Percentiles rank a stretch among this genome's conserved stretches.
Evolutionary conservation across 2,329 filamentous ascomycete genomes (phyloP).

Genomic region (Ophiosphaerella narmari): DNA sequence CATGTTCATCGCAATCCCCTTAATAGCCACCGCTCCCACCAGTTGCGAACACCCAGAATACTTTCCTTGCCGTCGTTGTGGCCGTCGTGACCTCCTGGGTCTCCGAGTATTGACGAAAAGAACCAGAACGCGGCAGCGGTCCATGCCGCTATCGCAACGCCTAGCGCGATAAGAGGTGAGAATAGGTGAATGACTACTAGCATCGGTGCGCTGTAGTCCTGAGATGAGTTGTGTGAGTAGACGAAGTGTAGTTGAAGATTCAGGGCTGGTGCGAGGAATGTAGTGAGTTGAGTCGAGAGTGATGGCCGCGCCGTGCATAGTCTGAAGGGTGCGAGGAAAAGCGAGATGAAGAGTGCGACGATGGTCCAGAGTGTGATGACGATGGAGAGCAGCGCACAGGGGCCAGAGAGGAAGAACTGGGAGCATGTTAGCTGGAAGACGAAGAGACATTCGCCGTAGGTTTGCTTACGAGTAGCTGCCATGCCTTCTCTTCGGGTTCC

Average conservation of each 20-base stretch:
- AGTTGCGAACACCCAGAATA: slow-evolving; percentile 61
- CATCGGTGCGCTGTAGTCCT: slow-evolving; percentile 47
- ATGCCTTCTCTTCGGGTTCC: slow-evolving; percentile 50
- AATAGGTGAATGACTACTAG: slow-evolving; percentile 60
- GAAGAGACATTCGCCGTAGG: not conserved
- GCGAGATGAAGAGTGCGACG: slow-evolving; percentile 52
- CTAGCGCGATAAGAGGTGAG: slow-evolving; percentile 61
- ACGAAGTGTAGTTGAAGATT: slow-evolving; percentile 57
- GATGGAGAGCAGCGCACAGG: slow-evolving; percentile 60
- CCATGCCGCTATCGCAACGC: slow-evolving; percentile 62
- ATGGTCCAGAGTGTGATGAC: slow-evolving; percentile 59
- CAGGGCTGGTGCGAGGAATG: slow-evolving; percentile 58
- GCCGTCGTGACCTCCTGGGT: slow-evolving; percentile 63
- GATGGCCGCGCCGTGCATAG: slow-evolving; percentile 56
- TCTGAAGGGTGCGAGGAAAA: slow-evolving; percentile 58
- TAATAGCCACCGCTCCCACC: slow-evolving; percentile 65
- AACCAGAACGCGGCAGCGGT: slow-evolving; percentile 66
- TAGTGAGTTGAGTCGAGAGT: slow-evolving; percentile 56
- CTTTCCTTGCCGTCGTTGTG: slow-evolving; percentile 65
- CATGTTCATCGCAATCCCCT: slow-evolving; percentile 37
- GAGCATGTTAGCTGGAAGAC: slow-evolving; percentile 11
- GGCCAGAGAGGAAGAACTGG: slow-evolving; percentile 59
- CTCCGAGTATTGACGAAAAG: slow-evolving; percentile 64
- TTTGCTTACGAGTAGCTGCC: slow-evolving; percentile 48
- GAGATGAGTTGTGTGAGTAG: slow-evolving; percentile 48